Percentiles rank a stretch among this genome's conserved stretches.
These are phyloP conservation scores for Daldinia sp. DNA, from an alignment of 2,329 filamentous ascomycete genomes.

Conservation along the genomic window DNA sequence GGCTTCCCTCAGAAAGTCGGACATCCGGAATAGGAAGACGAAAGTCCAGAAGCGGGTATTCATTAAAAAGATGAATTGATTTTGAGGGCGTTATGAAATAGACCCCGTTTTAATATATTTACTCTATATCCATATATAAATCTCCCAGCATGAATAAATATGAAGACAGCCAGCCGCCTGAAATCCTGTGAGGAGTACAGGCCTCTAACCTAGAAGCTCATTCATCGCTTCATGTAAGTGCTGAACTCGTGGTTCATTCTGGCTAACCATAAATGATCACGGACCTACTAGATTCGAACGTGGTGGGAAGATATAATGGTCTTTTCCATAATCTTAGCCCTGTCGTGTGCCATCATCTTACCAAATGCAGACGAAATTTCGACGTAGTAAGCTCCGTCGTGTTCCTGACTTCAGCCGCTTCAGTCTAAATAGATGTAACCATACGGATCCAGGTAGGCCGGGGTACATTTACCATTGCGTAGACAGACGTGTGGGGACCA, in stretches of 20 bases:
- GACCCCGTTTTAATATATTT: background rate
- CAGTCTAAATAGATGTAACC: constrained; percentile 31
- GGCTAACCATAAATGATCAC: constrained; percentile 24
- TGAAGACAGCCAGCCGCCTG: background rate
- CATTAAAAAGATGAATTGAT: background rate
- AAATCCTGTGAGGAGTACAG: background rate
- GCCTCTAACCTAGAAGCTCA: background rate
- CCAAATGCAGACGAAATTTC: constrained; percentile 16
- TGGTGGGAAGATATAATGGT: constrained; percentile 4
- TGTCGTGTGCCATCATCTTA: constrained; percentile 18
- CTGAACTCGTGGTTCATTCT: background rate
- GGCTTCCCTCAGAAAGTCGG: background rate
- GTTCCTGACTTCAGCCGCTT: constrained; percentile 36
- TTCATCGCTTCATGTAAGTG: constrained; percentile 22
- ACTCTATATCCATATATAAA: background rate
- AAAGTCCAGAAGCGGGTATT: background rate
- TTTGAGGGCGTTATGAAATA: background rate
- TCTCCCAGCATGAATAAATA: background rate
- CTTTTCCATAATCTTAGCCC: constrained; percentile 3
- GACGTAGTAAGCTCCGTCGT: constrained; percentile 22
- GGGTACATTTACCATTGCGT: constrained; percentile 31
- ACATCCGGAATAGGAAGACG: background rate
- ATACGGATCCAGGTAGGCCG: constrained; percentile 28
- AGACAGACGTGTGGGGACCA: constrained; percentile 27
- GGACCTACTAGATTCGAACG: constrained; percentile 9